Evolutionary conservation across 2,329 filamentous ascomycete species (phyloP), one percentile per base, ranked within the genome.

Genomic region (Pseudocercospora musae): DNA sequence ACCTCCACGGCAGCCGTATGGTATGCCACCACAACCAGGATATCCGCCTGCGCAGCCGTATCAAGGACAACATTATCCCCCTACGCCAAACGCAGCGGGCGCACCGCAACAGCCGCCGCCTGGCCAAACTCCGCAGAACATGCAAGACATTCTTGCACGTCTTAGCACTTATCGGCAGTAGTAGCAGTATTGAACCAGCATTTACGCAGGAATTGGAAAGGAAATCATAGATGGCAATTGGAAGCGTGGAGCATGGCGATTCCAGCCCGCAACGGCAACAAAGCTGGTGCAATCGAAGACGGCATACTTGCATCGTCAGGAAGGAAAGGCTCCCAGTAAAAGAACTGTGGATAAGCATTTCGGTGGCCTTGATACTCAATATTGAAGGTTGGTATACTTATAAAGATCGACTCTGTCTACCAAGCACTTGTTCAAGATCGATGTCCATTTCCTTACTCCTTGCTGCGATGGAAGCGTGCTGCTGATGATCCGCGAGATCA

Each of bases 141-240:
- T 92, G 44, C 85, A 89, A 73, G 89, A 90, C 69, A 90, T 92
- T 57, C 89, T 92, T 84, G 87, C 88, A 13, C 87, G 90, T 70
- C 78, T 92, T 62, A 85, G 87, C 52, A 85, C 62, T 13, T 73
- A 73, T 63, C 57, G 55, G 50, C 56, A 58, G 57, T 59, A 59
- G 57, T 33, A 52, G 48, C 48, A 52, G 4, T 18, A 8, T 40
- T 40, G 37, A 40, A 40, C 4, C 37, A 40, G 37, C 37, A 40
- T 40, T 40, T 40, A 5, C 3, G 37, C 37, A 23, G 44, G 44
- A 3, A 48, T 48, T 9, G 37, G 37, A 15, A 40, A 40, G 15
- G 37, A 40, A 40, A 40, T 40, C 7, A 40, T 40, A 40, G 37
- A 40, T 40, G 37, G 37, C 5, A 40, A n/a, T n/a, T 40, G 15